Base-by-base conservation (phyloP, 2,329 filamentous ascomycete genomes). In the Xylogone sp. region DNA sequence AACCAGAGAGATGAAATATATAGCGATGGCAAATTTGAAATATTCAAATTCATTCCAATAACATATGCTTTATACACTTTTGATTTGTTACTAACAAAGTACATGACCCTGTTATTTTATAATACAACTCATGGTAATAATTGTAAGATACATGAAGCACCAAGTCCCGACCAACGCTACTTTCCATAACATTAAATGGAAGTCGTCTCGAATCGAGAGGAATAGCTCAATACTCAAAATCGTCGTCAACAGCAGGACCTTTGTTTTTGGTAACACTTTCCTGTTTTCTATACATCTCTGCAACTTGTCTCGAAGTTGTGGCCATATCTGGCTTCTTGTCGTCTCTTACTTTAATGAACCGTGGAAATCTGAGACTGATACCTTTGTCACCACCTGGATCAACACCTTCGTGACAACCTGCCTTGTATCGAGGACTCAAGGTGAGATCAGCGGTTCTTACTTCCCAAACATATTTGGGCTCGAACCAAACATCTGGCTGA, bases 401-500 rank as follows among this genome's bases (percentile, higher is more conserved):
- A n/a, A 88, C 78, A 6, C 92, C 84, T 66, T 95, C 90, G 60
- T 87, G 84, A 45, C 82, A 83, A 1, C 89, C 94, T n/a, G 94
- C 94, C 71, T 92, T 90, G 72, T 99, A 99, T 39, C 92, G 78
- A 21, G 94, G 94, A 60, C 87, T 93, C 20, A 99, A 79, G 1
- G 94, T 97, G 62, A 99, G 71, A 75, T 99, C 94, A 1, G 94
- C 94, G 12, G 93, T 96, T 75, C 93, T 96, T 60, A 99, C 92
- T 71, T 99, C 94, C 94, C 94, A 99, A 1, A 99, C 94, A 62
- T 87, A 86, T 42, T 85, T 84, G 13, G 94, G 90, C 76, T 99
- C 94, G 67, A 99, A 94, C 94, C 94, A 99, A 34, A 99, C 91
- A 68, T 99, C 94, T 1, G 94, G 94, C 68, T 99, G 94, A 67